These are phyloP conservation scores for Yarrowia sp. DNA, from an alignment of 805 yeast species.

Conservation along the genomic window DNA sequence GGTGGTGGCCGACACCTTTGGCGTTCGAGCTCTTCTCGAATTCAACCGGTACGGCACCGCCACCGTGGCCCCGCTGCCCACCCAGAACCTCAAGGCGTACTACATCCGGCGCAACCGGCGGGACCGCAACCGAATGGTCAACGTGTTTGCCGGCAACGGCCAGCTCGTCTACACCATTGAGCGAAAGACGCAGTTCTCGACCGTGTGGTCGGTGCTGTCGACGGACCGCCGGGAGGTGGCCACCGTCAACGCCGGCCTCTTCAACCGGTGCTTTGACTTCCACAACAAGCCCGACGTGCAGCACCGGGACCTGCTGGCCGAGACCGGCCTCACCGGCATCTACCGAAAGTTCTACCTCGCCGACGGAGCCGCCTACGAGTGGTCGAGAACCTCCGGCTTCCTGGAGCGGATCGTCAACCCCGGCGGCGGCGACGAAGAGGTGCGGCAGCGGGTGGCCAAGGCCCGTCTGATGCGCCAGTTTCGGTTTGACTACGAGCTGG, in stretches of 20 bases:
- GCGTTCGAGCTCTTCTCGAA: slow-evolving; percentile 37
- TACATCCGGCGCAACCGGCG: slow-evolving; percentile 60
- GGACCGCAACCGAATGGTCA: slow-evolving; percentile 55
- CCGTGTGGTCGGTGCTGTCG: slow-evolving; percentile 60
- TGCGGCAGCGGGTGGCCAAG: slow-evolving; percentile 60
- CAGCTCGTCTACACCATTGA: slow-evolving; percentile 59
- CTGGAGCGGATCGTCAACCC: slow-evolving; percentile 63
- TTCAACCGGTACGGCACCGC: slow-evolving; percentile 34
- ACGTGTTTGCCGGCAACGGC: slow-evolving; percentile 59
- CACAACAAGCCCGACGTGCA: slow-evolving; percentile 56
- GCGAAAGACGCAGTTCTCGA: slow-evolving; percentile 56
- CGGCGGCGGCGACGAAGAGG: slow-evolving; percentile 63
- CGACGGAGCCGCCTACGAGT: slow-evolving; percentile 63
- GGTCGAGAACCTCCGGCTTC: slow-evolving; percentile 61
- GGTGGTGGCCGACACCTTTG: slow-evolving; percentile 30
- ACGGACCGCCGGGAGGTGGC: slow-evolving; percentile 60
- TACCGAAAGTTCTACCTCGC: slow-evolving; percentile 57
- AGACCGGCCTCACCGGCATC: slow-evolving; percentile 53
- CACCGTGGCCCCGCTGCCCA: slow-evolving; percentile 27
- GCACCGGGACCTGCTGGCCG: slow-evolving; percentile 55
- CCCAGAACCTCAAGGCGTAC: slow-evolving; percentile 50
- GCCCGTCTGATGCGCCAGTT: slow-evolving; percentile 65
- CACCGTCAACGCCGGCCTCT: slow-evolving; percentile 59
- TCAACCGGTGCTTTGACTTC: slow-evolving; percentile 57
- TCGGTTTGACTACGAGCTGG: slow-evolving; percentile 65